Base-by-base conservation (phyloP, 2,329 filamentous ascomycete species). In the Colletotrichum incanum region DNA sequence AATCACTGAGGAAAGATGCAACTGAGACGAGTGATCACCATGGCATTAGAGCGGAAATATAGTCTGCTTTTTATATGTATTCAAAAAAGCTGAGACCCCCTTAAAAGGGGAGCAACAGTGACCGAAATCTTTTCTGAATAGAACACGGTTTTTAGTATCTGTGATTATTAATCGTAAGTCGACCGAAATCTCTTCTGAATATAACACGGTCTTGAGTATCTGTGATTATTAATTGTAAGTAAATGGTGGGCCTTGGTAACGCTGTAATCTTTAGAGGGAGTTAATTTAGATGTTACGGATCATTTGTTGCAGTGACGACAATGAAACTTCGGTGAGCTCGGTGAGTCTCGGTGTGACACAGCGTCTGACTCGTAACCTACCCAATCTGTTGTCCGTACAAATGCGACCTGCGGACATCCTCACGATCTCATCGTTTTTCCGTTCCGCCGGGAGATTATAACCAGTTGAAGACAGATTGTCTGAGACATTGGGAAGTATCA, bases 371-470 rank as follows among this genome's bases (percentile, higher is more conserved):
- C 69, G 69, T 52, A 16, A 69, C 26, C 39, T 37, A n/a, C 65
- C 59, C 23, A 43, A 64, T 60, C 26, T 45, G 65, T 64, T 23
- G 54, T 49, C 34, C 16, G 9, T n/a, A n/a, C 5, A n/a, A 52
- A 41, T 37, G 9, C 28, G 52, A 59, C 47, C 20, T 20, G 14
- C 9, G 8, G 1, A 37, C 12, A 39, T 23, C 31, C 52, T 37
- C 47, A 28, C 45, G 31, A 70, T 64, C 18, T 1, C 59, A 26
- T 69, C 16, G 70, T 72, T 72, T 70, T 72, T 72, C 70, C 70
- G 70, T 70, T 70, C 70, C 70, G 70, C 70, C 39, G 65, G 54
- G 2, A 43, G 34, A 12, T 59, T 26, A 9, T 34, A 23, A 50
- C 20, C 34, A 43, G 26, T 34, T 18, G 26, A 14, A 18, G 61